phyloP scores from a whole-genome alignment of 1,284 basidiomycete genomes.

The Cutaneotrichosporon arboriforme region DNA sequence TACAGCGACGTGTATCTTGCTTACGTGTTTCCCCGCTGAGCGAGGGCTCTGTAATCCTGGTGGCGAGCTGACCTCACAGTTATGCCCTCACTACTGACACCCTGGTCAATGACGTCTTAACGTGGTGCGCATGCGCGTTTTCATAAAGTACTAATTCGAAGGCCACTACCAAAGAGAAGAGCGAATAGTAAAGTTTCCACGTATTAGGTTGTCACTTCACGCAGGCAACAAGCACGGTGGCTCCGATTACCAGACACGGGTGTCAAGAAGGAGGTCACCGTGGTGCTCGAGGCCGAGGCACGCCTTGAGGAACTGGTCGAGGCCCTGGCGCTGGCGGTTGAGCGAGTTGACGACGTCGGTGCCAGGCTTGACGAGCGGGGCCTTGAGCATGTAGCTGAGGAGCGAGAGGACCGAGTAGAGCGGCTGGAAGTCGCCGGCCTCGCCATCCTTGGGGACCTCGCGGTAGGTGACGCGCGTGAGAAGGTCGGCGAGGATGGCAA shows the following conservation, averaged over 20 bases:
- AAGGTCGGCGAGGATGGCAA: conserved; percentile 89
- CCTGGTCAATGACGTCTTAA: no score
- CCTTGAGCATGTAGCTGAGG: conserved; percentile 94
- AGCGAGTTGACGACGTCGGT: conserved; percentile 93
- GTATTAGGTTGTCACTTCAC: no score
- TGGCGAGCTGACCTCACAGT: no score
- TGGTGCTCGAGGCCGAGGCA: conserved; percentile 80
- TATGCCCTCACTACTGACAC: no score
- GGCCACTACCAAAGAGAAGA: not conserved
- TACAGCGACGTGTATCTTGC: not conserved
- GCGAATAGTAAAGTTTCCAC: conserved; percentile 3
- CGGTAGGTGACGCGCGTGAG: conserved; percentile 90
- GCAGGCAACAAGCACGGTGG: not conserved
- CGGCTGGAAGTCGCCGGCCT: conserved; percentile 62
- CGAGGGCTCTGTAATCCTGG: no score
- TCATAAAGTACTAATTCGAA: not conserved
- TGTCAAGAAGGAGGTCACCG: conserved; percentile 74
- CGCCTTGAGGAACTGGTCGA: conserved; percentile 67
- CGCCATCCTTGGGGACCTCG: conserved; percentile 48
- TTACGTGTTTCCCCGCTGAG: no score
- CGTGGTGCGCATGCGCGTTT: not conserved
- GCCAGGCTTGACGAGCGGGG: conserved; percentile 92
- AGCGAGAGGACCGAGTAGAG: conserved; percentile 84
- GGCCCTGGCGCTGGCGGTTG: conserved; percentile 86
- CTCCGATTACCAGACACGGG: conserved; percentile 70